phyloP scores from a whole-genome alignment of 2,329 filamentous ascomycete genomes.

The Colletotrichum sp. region DNA sequence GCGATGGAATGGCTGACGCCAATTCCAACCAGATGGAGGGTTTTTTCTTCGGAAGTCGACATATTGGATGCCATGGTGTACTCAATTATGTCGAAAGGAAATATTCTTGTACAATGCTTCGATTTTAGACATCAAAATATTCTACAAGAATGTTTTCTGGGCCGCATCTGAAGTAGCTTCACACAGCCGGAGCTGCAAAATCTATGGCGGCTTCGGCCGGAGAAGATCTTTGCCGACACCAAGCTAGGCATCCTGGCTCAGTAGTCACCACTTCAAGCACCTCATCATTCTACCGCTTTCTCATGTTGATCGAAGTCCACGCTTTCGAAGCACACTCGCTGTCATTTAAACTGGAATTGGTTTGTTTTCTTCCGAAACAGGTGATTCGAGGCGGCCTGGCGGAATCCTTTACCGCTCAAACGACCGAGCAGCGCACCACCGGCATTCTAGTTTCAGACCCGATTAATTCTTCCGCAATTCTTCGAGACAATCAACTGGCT shows the following conservation, averaged over 20 bases:
- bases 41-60: not conserved
- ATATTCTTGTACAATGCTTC: not conserved
- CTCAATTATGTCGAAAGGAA: not conserved
- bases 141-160: not conserved
- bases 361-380: not conserved
- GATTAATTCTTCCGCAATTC: not conserved
- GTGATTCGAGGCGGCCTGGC: not conserved
- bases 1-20: conserved; percentile 45
- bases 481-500: not conserved
- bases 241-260: not conserved
- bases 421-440: not conserved
- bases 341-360: not conserved
- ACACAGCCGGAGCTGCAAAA: not conserved
- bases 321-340: not conserved
- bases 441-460: not conserved
- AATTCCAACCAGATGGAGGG: conserved; percentile 37
- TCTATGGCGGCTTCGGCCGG: not conserved
- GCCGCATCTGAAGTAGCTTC: not conserved
- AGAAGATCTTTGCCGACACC: not conserved
- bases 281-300: not conserved
- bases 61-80: not conserved
- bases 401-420: not conserved
- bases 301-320: not conserved
- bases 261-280: not conserved
- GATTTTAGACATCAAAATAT: not conserved